Percentiles rank a stretch among this genome's conserved stretches.
Conservation (phyloP, 352 stramenopile genomes). For the Pythium utonaiense region DNA sequence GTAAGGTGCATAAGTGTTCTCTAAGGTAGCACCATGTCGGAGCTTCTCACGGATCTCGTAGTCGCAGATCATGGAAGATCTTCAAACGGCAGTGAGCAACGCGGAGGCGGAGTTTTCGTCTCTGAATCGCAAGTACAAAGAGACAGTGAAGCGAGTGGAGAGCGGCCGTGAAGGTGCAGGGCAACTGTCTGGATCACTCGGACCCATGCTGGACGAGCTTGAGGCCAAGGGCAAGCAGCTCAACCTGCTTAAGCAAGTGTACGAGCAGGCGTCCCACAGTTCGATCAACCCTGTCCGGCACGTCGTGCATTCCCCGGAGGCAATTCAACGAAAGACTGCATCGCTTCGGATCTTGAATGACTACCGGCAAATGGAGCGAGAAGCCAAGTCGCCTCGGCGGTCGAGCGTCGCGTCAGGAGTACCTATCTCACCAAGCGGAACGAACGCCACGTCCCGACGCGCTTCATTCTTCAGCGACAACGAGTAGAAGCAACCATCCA, state of each 20-base stretch:
- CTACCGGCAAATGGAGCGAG: constrained; percentile 57
- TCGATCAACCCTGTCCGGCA: constrained; percentile 55
- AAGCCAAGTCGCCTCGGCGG: constrained; percentile 25
- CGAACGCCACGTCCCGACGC: constrained; percentile 10
- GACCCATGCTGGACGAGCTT: constrained; percentile 50
- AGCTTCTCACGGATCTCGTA: not conserved
- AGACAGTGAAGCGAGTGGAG: constrained; percentile 5
- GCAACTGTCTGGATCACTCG: constrained; percentile 43
- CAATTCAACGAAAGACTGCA: constrained; percentile 55
- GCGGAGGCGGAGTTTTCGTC: constrained; percentile 45
- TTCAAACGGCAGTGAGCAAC: constrained; percentile 31
- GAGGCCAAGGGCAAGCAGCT: constrained; percentile 67
- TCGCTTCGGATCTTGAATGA: constrained; percentile 64
- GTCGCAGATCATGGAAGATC: constrained; percentile 62
- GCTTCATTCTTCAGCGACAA: constrained; percentile 21
- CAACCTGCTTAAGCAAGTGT: constrained; percentile 62
- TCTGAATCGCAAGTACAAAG: constrained; percentile 34
- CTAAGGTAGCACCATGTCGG: not conserved
- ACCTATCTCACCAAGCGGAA: constrained; percentile 3
- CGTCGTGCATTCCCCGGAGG: constrained; percentile 51
- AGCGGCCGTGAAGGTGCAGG: constrained; percentile 8
- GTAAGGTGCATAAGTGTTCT: constrained; percentile 17
- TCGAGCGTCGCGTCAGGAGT: not conserved
- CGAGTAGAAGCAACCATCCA: not conserved
- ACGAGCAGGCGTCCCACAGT: constrained; percentile 48